phyloP scores from a whole-genome alignment of 768 basidiomycete genomes.

The Kwoniella mangroviensis region DNA sequence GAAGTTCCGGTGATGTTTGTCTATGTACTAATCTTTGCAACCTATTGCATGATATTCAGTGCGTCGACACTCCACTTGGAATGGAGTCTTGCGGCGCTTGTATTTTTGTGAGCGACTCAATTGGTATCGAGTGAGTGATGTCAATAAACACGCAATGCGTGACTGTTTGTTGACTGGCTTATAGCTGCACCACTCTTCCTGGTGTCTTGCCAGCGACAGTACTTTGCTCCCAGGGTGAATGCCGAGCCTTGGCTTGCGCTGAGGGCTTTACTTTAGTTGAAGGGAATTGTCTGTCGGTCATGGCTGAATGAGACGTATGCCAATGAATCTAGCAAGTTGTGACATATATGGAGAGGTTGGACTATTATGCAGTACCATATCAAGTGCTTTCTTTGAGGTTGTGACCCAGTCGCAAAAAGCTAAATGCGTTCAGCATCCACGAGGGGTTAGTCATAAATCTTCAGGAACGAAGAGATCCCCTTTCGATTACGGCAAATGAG shows the following conservation, averaged over 20 bases:
- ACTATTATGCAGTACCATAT: too few species aligned
- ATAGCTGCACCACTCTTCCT: constrained; percentile 3
- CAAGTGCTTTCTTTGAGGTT: too few species aligned
- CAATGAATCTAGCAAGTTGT: not conserved
- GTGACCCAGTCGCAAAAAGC: too few species aligned
- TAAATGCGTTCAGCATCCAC: too few species aligned
- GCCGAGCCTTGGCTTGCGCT: not conserved
- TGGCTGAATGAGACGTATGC: not conserved
- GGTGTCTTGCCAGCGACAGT: not conserved
- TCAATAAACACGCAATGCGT: not conserved
- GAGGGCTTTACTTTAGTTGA: not conserved
- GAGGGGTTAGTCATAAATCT: not conserved
- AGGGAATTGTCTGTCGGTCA: not conserved
- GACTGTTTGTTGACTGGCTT: not conserved
- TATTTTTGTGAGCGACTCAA: not conserved
- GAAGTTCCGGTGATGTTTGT: too few species aligned
- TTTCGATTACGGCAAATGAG: not conserved
- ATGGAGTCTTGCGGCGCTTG: constrained; percentile 6
- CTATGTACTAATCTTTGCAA: too few species aligned
- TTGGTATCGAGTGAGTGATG: not conserved
- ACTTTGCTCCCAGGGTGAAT: not conserved
- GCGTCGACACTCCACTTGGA: not conserved
- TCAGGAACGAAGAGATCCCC: not conserved
- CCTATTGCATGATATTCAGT: not conserved
- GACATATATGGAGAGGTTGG: not conserved